Evolutionary conservation across 352 stramenopile genomes (phyloP).

Genomic region (Phytophthora constricta): DNA sequence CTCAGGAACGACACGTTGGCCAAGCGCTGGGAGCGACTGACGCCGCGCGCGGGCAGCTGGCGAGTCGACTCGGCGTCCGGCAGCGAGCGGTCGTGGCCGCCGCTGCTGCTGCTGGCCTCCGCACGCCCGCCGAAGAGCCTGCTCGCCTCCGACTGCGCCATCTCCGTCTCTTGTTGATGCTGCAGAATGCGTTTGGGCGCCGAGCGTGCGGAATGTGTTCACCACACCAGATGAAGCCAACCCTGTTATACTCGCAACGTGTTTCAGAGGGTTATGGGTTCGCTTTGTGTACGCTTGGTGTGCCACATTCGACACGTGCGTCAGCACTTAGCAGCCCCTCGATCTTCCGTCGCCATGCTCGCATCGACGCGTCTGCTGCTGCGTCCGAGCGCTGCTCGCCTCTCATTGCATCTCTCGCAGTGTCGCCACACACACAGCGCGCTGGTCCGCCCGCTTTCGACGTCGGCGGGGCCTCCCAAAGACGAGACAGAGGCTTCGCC

Average conservation of each 20-base stretch:
- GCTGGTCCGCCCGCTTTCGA: background rate
- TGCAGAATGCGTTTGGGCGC: background rate
- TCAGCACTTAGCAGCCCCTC: too few species aligned
- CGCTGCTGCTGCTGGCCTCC: constrained; percentile 9
- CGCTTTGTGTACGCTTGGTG: too few species aligned
- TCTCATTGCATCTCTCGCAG: background rate
- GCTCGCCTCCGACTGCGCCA: constrained; percentile 6
- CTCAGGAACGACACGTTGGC: constrained; percentile 25
- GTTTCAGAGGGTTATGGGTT: too few species aligned
- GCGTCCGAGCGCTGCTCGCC: background rate
- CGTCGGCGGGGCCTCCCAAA: constrained; percentile 1
- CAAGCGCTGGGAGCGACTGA: constrained; percentile 13
- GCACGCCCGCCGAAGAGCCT: constrained; percentile 12
- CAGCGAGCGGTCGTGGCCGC: constrained; percentile 9
- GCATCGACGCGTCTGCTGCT: background rate
- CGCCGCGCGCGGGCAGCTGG: constrained; percentile 9
- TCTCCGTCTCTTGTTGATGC: background rate
- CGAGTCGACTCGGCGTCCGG: constrained; percentile 33
- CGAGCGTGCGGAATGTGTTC: background rate
- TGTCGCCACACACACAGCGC: background rate
- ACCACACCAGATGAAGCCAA: too few species aligned
- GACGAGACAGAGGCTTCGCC: background rate
- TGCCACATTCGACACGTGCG: too few species aligned
- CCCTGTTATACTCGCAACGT: too few species aligned
- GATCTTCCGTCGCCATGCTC: too few species aligned